A percentile compares a stretch with the other conserved stretches of the same genome.
These are phyloP conservation scores for Ogataea nonfermentans DNA, from an alignment of 805 yeast species.

Conservation along the genomic window DNA sequence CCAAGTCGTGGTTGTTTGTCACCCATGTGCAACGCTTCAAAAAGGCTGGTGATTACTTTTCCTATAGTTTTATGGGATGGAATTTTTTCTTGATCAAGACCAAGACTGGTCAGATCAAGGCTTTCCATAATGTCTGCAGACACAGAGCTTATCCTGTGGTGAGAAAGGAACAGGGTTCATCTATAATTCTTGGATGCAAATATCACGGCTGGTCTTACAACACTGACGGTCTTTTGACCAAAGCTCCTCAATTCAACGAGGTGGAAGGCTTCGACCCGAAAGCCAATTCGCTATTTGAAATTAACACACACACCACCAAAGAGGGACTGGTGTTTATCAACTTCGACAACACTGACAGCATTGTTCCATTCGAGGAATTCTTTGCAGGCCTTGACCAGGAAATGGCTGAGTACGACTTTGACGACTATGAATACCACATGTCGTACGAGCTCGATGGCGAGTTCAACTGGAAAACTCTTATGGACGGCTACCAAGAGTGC, in stretches of 20 bases:
- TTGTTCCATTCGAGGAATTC: conserved; percentile 50
- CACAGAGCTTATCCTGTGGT: conserved; percentile 65
- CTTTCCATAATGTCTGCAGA: conserved; percentile 64
- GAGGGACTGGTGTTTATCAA: conserved; percentile 59
- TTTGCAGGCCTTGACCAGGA: conserved; percentile 50
- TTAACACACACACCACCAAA: conserved; percentile 50
- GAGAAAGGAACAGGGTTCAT: conserved; percentile 57
- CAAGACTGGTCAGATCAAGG: conserved; percentile 51
- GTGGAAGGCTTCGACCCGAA: conserved; percentile 57
- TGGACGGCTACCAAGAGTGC: conserved; percentile 69
- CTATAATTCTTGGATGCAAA: conserved; percentile 55
- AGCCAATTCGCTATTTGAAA: conserved; percentile 53
- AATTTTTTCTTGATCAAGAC: conserved; percentile 55
- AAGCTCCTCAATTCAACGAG: conserved; percentile 61
- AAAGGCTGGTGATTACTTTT: conserved; percentile 57
- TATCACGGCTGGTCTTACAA: conserved; percentile 68
- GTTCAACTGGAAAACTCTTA: conserved; percentile 65
- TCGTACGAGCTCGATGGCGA: conserved; percentile 61
- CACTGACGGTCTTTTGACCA: conserved; percentile 56
- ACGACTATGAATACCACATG: conserved; percentile 63
- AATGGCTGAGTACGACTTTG: conserved; percentile 56
- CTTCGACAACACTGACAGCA: conserved; percentile 45
- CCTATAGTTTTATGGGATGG: conserved; percentile 50
- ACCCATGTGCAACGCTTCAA: conserved; percentile 51
- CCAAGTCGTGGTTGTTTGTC: conserved; percentile 55